phyloP scores from a whole-genome alignment of 805 yeast species.

The Starmerella scarabaei region DNA sequence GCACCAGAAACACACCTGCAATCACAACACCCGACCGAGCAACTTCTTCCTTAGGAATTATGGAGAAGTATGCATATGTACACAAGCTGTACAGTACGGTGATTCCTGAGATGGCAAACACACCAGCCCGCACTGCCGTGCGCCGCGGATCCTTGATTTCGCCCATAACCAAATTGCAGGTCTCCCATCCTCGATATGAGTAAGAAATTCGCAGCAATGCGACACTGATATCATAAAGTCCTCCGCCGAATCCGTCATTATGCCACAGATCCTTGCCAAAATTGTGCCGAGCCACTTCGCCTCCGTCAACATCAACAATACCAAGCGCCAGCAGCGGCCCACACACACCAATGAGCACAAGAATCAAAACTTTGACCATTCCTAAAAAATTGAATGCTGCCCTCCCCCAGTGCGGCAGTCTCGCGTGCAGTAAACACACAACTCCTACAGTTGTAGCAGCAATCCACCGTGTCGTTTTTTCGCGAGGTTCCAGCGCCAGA shows the following conservation, averaged over 20 bases:
- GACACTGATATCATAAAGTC: slow-evolving; percentile 40
- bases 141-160: slow-evolving; percentile 45
- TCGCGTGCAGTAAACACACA: slow-evolving; percentile 33
- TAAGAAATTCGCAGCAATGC: slow-evolving; percentile 48
- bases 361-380: slow-evolving; percentile 38
- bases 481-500: slow-evolving; percentile 30
- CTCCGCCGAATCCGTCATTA: slow-evolving; percentile 32
- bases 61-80: slow-evolving; percentile 44
- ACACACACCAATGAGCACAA: slow-evolving; percentile 36
- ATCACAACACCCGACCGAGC: slow-evolving; percentile 46
- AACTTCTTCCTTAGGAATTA: slow-evolving; percentile 33
- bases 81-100: slow-evolving; percentile 45
- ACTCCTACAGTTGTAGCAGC: slow-evolving; percentile 36
- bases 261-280: slow-evolving; percentile 31
- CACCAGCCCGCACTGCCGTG: slow-evolving; percentile 49
- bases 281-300: slow-evolving; percentile 25
- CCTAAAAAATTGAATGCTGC: slow-evolving; percentile 43
- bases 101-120: slow-evolving; percentile 41
- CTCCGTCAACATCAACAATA: slow-evolving; percentile 24
- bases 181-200: slow-evolving; percentile 61
- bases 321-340: slow-evolving; percentile 32
- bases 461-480: slow-evolving; percentile 32
- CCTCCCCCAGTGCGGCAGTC: slow-evolving; percentile 39
- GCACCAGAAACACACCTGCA: slow-evolving; percentile 49
- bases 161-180: slow-evolving; percentile 48